These are phyloP conservation scores for Xylaria curta DNA, from an alignment of 495 filamentous ascomycete genomes.

Conservation along the genomic window DNA sequence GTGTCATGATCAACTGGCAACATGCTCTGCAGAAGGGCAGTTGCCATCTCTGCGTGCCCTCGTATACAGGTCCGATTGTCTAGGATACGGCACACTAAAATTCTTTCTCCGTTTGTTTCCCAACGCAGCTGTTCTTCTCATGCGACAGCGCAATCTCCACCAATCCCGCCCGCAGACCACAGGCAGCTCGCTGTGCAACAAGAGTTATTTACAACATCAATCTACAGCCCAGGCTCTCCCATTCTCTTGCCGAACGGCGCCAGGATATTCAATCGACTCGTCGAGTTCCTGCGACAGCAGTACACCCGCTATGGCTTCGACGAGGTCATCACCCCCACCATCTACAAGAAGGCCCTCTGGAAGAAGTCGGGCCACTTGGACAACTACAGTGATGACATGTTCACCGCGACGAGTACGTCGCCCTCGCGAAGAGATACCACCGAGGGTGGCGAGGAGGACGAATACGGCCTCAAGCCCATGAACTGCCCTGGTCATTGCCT, in stretches of 20 bases:
- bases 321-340: constrained; percentile 91
- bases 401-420: constrained; percentile 72
- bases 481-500: constrained; percentile 96
- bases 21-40: constrained; percentile 35
- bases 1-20: constrained; percentile 29
- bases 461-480: constrained; percentile 95
- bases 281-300: constrained; percentile 83
- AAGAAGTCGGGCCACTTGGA: constrained; percentile 89
- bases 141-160: constrained; percentile 32
- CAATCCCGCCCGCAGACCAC: constrained; percentile 64
- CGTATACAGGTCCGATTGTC: constrained; percentile 24
- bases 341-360: constrained; percentile 93
- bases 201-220: constrained; percentile 77
- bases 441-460: constrained; percentile 66
- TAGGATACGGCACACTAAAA: constrained; percentile 28
- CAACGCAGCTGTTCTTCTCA: constrained; percentile 45
- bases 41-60: constrained; percentile 25
- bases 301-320: constrained; percentile 88
- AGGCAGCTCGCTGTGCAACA: constrained; percentile 73
- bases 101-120: constrained; percentile 5
- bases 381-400: constrained; percentile 96
- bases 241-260: constrained; percentile 88
- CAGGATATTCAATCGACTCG: constrained; percentile 84
- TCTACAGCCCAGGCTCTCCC: constrained; percentile 85
- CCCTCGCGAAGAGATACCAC: constrained; percentile 44